Base-by-base conservation (phyloP, 2,329 filamentous ascomycete genomes). In the Colletotrichum truncatum region DNA sequence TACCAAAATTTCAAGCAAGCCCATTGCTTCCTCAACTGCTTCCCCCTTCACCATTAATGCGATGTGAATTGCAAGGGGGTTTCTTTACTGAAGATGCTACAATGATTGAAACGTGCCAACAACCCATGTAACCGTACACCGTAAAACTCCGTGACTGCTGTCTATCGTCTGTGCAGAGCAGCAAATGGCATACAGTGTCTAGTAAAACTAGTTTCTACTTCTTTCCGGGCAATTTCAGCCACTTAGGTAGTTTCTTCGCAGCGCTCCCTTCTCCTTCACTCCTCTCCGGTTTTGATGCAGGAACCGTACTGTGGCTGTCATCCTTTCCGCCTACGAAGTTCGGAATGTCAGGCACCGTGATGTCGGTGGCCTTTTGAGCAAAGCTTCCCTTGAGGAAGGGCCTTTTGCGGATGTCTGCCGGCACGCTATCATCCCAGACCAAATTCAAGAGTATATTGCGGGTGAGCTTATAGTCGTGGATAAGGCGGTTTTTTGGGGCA, bases 371-470 rank as follows among this genome's bases (percentile, higher is more conserved):
- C 72, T 87, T 83, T 55, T 84, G 82, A 26, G 87, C 85, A 55
- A 90, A 82, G 25, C 81, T 79, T 1, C 76, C 70, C 71, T 87
- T 90, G 61, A 96, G 77, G 55, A 92, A 88, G 14, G 85, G 80
- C 23, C 78, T 79, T 28, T 84, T 84, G 64, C 89, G 82, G 4
- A 84, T 85, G 10, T 84, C 79, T 1, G 80, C 72, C n/a, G 85
- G 82, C 1, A 89, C 91, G 36, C 77, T 82, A 48, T 90, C 85
- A 18, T 89, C 87, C 92, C 93, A 97, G 1, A 89, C 79, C 66
- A 97, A 86, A 65, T 91, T 95, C 43, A 98, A 81, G 8, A 97
- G 81, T 30, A 94, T 89, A 32, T 88, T 85, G 6, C 89, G 89
- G 3, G 84, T 85, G 67, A 98, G 86, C 12, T 89, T 88, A 70